phyloP scores from a whole-genome alignment of 1,284 basidiomycete species.

The Boletus austroedulis region DNA sequence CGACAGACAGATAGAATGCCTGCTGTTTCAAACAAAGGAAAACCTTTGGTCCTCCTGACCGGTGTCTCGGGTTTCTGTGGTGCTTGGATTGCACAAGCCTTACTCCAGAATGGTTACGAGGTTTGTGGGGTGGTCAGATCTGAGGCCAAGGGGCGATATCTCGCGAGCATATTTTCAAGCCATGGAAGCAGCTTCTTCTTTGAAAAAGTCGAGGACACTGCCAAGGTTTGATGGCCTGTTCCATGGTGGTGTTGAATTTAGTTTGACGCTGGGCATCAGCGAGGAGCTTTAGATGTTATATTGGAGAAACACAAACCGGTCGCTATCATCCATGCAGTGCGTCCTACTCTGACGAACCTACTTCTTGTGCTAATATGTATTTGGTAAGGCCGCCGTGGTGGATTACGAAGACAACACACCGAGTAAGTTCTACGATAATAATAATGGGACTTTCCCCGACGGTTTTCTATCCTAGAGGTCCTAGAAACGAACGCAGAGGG shows the following conservation, averaged over 20 bases:
- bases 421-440: not conserved
- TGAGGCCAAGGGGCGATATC: not conserved
- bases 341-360: not conserved
- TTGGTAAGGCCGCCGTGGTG: conserved; percentile 2
- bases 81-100: conserved; percentile 1
- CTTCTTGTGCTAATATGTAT: not conserved
- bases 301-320: not conserved
- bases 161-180: not conserved
- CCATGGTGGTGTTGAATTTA: too few relatives aligned
- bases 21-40: not conserved
- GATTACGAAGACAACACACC: not conserved
- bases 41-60: not conserved
- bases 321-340: not conserved
- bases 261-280: not conserved
- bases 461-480: not conserved
- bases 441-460: not conserved
- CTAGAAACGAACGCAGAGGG: conserved; percentile 3
- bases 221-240: conserved; percentile 3
- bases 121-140: conserved; percentile 3
- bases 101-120: not conserved
- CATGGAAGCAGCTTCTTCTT: not conserved
- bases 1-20: not conserved
- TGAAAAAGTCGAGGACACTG: not conserved
- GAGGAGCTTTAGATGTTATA: not conserved
- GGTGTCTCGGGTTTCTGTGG: conserved; percentile 2